Base-by-base conservation (phyloP, 202 grass and related monocot species). In the Digitaria exilis region DNA sequence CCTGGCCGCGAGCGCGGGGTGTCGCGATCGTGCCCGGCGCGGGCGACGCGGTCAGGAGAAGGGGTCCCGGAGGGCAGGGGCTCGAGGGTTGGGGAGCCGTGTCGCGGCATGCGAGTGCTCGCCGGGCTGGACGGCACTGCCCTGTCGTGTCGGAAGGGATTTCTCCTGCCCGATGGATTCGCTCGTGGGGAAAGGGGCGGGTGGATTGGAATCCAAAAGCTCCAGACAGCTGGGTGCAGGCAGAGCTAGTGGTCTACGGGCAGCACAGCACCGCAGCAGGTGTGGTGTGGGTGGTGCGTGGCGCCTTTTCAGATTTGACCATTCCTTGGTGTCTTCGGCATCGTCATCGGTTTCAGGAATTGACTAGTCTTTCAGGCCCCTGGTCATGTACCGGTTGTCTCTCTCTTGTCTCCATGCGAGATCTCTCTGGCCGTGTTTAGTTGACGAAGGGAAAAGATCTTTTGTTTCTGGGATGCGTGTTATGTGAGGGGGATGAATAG, bases 171-270 rank as follows among this genome's bases (percentile, higher is more conserved):
- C 7, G 35, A 25, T 22, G 67, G 74, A 49, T 73, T 59, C 74
- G 58, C 24, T 50, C 22, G 59, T 50, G 56, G 25, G 54, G n/a
- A 12, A 24, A 9, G 7, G 5, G n/a, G 54, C 0, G 21, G 9
- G 52, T 11, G 11, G 22, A 13, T 26, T 58, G 55, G 55, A 25
- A 56, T 59, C 73, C 78, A 80, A 30, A 80, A 30, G 67, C 41
- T 78, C 52, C 68, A 2, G 30, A 52, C 76, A 88, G 87, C 87
- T 84, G 80, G 73, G 60, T 25, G 68, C 86, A 68, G 57, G 75
- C 57, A 4, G 37, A 46, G 31, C 19, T 2, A 81, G 37, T 57
- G 4, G 24, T 7, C 6, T 10, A 13, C 1, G 2, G 9, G 76
- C 2, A 31, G 59, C 59, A 49, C n/a, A n/a, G n/a, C n/a, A n/a